A percentile compares a stretch with the other conserved stretches of the same genome.
Conservation (phyloP, 148 eudicot species). For the Vaccinium myrtillus region DNA sequence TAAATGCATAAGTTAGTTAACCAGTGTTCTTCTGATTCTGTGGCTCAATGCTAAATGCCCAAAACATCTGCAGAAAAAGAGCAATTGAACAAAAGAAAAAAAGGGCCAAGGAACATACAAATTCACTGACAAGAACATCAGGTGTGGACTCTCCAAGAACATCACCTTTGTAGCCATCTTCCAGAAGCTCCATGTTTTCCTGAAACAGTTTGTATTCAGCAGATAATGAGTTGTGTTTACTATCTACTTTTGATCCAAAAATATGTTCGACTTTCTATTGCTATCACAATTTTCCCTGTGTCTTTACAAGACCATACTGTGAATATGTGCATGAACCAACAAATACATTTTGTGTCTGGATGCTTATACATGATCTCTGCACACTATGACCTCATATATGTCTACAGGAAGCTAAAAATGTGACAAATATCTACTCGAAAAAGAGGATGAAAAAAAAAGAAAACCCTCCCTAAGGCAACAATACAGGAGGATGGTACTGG, state of each 20-base stretch:
- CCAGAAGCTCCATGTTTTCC: conserved; percentile 62
- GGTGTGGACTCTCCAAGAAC: conserved; percentile 92
- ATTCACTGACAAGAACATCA: conserved; percentile 84
- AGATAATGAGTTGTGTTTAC: conserved; percentile 4
- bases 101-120: conserved; percentile 55
- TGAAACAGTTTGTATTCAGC: conserved; percentile 29
- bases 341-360: background rate
- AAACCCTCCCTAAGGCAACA: background rate
- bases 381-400: background rate
- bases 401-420: background rate
- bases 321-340: background rate
- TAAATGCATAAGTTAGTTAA: background rate
- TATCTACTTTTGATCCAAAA: background rate
- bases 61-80: background rate
- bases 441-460: background rate
- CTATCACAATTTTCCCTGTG: background rate
- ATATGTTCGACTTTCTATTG: background rate
- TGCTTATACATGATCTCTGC: background rate
- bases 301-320: background rate
- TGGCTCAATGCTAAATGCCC: background rate
- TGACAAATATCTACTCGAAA: background rate
- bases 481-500: background rate
- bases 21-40: background rate
- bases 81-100: conserved; percentile 1
- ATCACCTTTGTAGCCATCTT: conserved; percentile 84